These are phyloP conservation scores for Apophysomyces trapeziformis DNA, from an alignment of 371 early-diverging fungal species.

Conservation along the genomic window DNA sequence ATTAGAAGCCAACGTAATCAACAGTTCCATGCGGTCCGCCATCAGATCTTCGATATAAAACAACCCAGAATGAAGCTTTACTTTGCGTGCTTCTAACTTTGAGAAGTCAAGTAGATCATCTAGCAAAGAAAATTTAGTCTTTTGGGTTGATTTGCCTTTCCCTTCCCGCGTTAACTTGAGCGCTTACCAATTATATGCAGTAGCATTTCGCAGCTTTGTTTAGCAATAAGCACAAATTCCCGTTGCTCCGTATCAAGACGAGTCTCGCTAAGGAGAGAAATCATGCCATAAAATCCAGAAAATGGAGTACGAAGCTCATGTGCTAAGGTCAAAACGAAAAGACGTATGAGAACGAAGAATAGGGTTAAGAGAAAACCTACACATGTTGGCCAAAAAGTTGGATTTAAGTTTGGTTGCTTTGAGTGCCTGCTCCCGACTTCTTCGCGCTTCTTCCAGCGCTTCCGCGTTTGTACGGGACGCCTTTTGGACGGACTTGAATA, in stretches of 20 bases:
- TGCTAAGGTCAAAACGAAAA: slow-evolving; percentile 15
- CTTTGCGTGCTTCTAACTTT: slow-evolving; percentile 66
- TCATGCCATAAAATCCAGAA: slow-evolving; percentile 65
- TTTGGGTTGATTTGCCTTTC: no score
- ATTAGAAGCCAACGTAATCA: slow-evolving; percentile 55
- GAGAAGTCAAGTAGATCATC: slow-evolving; percentile 67
- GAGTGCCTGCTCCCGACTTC: slow-evolving; percentile 47
- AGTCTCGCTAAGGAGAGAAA: slow-evolving; percentile 59
- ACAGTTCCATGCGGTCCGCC: slow-evolving; percentile 58
- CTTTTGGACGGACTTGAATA: slow-evolving; percentile 55
- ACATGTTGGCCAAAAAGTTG: slow-evolving; percentile 67
- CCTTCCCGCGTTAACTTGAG: no score
- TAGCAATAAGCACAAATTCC: slow-evolving; percentile 65
- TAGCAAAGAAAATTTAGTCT: not conserved
- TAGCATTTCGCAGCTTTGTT: slow-evolving; percentile 64
- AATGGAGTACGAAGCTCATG: slow-evolving; percentile 60
- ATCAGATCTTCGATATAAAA: slow-evolving; percentile 60
- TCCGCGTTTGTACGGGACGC: slow-evolving; percentile 44
- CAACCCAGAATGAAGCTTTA: slow-evolving; percentile 55
- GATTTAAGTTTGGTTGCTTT: slow-evolving; percentile 50
- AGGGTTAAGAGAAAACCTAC: slow-evolving; percentile 18
- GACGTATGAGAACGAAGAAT: not conserved
- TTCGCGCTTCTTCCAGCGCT: slow-evolving; percentile 48
- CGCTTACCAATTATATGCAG: slow-evolving; percentile 56
- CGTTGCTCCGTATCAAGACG: slow-evolving; percentile 57